Percentiles rank a stretch among this genome's conserved stretches.
Conservation (phyloP, 768 basidiomycete species). For the Suillus subalutaceus region DNA sequence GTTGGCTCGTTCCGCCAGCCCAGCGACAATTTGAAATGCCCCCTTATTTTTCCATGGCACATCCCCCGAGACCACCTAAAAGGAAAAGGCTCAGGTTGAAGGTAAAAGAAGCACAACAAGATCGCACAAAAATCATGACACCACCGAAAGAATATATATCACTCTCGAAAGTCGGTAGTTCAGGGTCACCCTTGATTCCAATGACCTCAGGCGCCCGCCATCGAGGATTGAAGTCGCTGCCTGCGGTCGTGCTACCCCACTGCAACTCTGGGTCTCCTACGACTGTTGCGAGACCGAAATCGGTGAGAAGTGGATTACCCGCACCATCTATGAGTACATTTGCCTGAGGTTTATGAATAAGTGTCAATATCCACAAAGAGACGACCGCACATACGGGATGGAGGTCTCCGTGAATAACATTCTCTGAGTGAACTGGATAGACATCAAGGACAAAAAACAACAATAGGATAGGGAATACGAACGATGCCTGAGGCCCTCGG, state of each 20-base stretch:
- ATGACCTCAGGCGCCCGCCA: slow-evolving; percentile 2
- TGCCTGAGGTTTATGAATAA: not conserved
- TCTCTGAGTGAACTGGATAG: not conserved
- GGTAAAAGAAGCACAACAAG: not conserved
- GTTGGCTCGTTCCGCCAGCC: no score
- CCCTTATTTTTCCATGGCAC: no score
- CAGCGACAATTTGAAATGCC: no score
- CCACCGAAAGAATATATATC: no score
- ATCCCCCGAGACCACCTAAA: not conserved
- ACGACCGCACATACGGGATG: no score
- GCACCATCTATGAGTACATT: not conserved
- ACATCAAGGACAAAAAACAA: not conserved
- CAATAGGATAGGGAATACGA: not conserved
- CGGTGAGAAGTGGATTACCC: not conserved
- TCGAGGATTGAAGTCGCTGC: not conserved
- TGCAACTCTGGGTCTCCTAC: not conserved
- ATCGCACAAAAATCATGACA: no score
- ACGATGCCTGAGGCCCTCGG: not conserved
- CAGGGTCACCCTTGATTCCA: not conserved
- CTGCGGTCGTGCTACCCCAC: not conserved
- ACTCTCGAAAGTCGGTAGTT: no score
- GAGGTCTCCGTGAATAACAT: slow-evolving; percentile 5
- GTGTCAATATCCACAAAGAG: not conserved
- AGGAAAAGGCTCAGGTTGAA: not conserved
- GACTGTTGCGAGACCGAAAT: slow-evolving; percentile 4